Base-by-base conservation (phyloP, 2,329 filamentous ascomycete species). In the Penicillium brevicompactum region DNA sequence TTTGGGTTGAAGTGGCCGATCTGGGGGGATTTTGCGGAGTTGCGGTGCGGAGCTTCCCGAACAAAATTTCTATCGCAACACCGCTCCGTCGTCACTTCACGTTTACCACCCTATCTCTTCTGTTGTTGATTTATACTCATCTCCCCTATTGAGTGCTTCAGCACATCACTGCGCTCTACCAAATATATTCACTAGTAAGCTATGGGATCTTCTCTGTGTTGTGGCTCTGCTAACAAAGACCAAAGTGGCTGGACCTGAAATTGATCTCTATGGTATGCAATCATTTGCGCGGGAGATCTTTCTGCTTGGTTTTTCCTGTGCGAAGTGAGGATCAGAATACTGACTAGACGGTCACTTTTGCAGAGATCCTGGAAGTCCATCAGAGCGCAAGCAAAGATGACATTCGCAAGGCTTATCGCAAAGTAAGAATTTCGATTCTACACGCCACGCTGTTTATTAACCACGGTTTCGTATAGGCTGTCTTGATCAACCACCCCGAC, bases 331-430 rank as follows among this genome's bases (percentile, higher is more conserved):
- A 40, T 32, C 8, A 34, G 13, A 38, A 34, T 24, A 50, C 51
- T 64, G 48, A 65, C 40, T 9, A 21, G 16, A 11, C 22, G 46
- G 21, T 45, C 16, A 46, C 50, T 32, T 47, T 22, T 60, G 53
- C 70, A 96, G 92, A 88, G 78, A 82, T 96, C 66, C 86, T 97
- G 59, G 89, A 86, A 56, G 84, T 97, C 66, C 80, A 87, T 49
- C 88, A 83, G 72, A 79, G 79, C 58, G 90, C 92, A 49, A 87
- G 82, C 58, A 87, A 88, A 68, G 85, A 88, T 53, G 90, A 96
- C 68, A 89, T 97, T 77, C 95, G 94, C 75, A 96, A 96, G 78
- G 92, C 92, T 58, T 97, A 97, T 78, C 89, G 93, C 78, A 97
- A 96, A 84, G 92, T 92, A 66, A 66, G 78, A 52, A 31, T 2